Evolutionary conservation across 768 basidiomycete genomes (phyloP), one percentile per base, ranked within the genome.

Genomic region (Collybia mongolica): DNA sequence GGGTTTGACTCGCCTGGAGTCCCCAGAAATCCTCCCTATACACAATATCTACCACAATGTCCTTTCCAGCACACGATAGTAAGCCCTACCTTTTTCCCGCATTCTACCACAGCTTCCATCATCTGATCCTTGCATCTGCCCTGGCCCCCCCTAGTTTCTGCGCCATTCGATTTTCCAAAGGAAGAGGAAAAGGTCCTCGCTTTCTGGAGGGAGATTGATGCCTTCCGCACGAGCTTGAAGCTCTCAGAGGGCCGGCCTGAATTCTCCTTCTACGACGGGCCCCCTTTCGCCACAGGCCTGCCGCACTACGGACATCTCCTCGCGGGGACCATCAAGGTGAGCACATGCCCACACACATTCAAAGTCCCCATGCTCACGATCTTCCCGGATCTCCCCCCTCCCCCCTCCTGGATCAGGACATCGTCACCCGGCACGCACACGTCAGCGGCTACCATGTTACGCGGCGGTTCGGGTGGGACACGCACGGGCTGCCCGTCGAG

Each of bases 381-480:
- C 12, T 48, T 38, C 35, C 12, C 24, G 24, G 20, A 49, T 48
- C 39, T 36, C 48, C n/a, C n/a, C n/a, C n/a, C 9, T 42, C 47
- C 24, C 38, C 46, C 28, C 35, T 15, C 24, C 24, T 26, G 24
- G 18, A n/a, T 23, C 63, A 98, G 96, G 96, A 98, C 66, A 95
- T 98, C 62, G 93, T 98, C 49, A 98, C 96, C 38, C 83, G 96
- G 47, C 93, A 97, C 71, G 95, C 95, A 1, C 89, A 93, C 66
- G 86, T 92, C 45, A 93, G 88, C 48, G 96, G 96, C 5, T 86
- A 83, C 68, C 89, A 98, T 63, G 96, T 98, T 59, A 81, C 86
- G 49, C 86, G 96, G 51, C 84, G 96, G 46, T 98, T 98, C 65
- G 96, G 96, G 47, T 98, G 96, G 96, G 96, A 98, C 71, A 98